Evolutionary conservation across 352 stramenopile species (phyloP).

Genomic region (Pilasporangium apinafurcum): DNA sequence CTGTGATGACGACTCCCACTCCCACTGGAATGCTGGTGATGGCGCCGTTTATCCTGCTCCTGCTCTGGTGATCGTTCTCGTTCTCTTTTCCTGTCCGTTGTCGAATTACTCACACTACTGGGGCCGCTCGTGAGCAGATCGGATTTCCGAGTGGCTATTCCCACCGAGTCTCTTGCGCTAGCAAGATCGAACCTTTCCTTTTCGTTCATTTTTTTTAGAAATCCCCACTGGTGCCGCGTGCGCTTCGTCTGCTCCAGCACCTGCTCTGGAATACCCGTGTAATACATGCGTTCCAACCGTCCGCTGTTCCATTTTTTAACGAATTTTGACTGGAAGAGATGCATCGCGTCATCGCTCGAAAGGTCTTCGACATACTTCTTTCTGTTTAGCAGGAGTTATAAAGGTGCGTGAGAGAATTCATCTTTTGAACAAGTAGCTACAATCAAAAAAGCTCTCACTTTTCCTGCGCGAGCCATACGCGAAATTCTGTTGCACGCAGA

Average conservation of each 20-base stretch:
- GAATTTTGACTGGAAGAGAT: slow-evolving; percentile 55
- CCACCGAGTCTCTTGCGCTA: slow-evolving; percentile 62
- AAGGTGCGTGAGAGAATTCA: background rate
- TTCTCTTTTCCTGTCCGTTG: too few species aligned
- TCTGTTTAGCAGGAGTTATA: slow-evolving; percentile 11
- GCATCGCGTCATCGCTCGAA: slow-evolving; percentile 40
- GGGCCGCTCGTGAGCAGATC: slow-evolving; percentile 22
- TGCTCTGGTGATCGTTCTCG: background rate
- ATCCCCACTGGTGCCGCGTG: slow-evolving; percentile 68
- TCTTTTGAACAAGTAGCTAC: background rate
- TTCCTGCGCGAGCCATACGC: slow-evolving; percentile 57
- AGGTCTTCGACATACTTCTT: slow-evolving; percentile 69
- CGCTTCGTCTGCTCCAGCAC: slow-evolving; percentile 64
- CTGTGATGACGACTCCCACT: slow-evolving; percentile 1
- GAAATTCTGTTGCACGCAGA: slow-evolving; percentile 55
- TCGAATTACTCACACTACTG: background rate
- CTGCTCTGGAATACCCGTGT: slow-evolving; percentile 44
- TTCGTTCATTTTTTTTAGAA: slow-evolving; percentile 51
- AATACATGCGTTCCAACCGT: slow-evolving; percentile 53
- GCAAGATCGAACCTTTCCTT: slow-evolving; percentile 53
- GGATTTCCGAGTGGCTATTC: slow-evolving; percentile 52
- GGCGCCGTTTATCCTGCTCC: background rate
- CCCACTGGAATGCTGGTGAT: background rate
- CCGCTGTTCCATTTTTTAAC: slow-evolving; percentile 58
- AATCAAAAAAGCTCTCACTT: slow-evolving; percentile 16